Conservation (phyloP, 495 filamentous ascomycete genomes). For the Extremus antarcticus region DNA sequence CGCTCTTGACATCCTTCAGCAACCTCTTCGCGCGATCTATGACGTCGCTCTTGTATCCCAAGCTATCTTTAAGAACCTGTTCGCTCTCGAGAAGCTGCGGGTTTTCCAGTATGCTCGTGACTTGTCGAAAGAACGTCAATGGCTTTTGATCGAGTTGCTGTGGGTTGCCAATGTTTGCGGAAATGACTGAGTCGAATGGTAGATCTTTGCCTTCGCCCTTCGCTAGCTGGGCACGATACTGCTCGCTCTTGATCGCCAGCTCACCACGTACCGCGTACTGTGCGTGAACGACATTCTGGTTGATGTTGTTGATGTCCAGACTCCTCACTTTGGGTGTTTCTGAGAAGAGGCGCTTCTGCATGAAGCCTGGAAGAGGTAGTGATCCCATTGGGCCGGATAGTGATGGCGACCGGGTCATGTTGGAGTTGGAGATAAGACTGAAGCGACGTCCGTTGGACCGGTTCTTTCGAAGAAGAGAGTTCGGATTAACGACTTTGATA, state of each 20-base stretch:
- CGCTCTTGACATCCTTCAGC: conserved; percentile 71
- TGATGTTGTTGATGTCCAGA: conserved; percentile 80
- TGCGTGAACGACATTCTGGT: conserved; percentile 68
- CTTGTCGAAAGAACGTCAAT: conserved; percentile 97
- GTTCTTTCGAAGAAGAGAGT: not conserved
- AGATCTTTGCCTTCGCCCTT: conserved; percentile 48
- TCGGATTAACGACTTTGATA: not conserved
- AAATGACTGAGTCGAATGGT: conserved; percentile 83
- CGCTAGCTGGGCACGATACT: conserved; percentile 62
- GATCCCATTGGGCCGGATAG: conserved; percentile 5
- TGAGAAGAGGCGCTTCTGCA: conserved; percentile 40
- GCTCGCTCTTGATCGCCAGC: conserved; percentile 79
- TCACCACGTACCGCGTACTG: conserved; percentile 97
- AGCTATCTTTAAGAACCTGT: conserved; percentile 48
- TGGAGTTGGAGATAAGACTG: not conserved
- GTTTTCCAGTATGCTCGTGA: conserved; percentile 88
- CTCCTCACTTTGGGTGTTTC: conserved; percentile 42
- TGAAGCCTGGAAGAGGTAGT: conserved; percentile 9
- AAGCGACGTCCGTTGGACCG: not conserved
- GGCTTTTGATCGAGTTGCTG: conserved; percentile 98
- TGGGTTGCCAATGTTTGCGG: conserved; percentile 97
- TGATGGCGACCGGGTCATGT: not conserved
- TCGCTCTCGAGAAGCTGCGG: conserved; percentile 69
- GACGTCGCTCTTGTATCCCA: conserved; percentile 83
- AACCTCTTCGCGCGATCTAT: conserved; percentile 70